phyloP scores from a whole-genome alignment of 2,329 filamentous ascomycete species.

The Neocatenulostroma microsporum region DNA sequence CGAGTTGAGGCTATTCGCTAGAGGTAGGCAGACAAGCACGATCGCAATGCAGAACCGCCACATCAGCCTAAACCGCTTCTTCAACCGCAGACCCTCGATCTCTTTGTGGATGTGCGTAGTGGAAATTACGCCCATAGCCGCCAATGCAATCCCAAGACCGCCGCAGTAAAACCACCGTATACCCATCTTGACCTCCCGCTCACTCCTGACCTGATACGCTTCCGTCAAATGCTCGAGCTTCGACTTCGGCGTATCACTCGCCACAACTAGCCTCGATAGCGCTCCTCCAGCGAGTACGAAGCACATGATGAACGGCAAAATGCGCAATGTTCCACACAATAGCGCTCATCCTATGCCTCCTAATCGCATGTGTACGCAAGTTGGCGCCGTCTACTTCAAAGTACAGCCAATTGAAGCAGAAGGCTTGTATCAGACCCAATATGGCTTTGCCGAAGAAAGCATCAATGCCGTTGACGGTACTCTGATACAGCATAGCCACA shows the following conservation, averaged over 20 bases:
- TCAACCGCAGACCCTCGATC: conserved; percentile 42
- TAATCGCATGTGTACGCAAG: conserved; percentile 54
- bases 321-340: conserved; percentile 51
- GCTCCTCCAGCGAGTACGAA: conserved; percentile 54
- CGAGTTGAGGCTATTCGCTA: conserved; percentile 33
- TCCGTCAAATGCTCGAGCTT: conserved; percentile 45
- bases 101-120: conserved; percentile 50
- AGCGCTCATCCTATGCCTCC: conserved; percentile 38
- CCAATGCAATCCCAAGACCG: conserved; percentile 50
- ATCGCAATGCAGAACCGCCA: conserved; percentile 46
- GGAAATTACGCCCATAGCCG: conserved; percentile 50
- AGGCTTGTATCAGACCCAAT: conserved; percentile 26
- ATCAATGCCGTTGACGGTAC: conserved; percentile 45
- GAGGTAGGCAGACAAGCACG: conserved; percentile 49
- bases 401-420: conserved; percentile 30
- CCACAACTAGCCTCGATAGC: conserved; percentile 52
- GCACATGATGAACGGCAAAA: conserved; percentile 55
- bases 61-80: conserved; percentile 45
- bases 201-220: conserved; percentile 43
- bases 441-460: conserved; percentile 56
- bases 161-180: conserved; percentile 58
- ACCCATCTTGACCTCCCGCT: conserved; percentile 44
- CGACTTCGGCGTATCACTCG: conserved; percentile 46
- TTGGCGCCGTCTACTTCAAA: conserved; percentile 50
- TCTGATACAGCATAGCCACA: conserved; percentile 55